Percentiles rank a stretch among this genome's conserved stretches.
Conservation (phyloP, 139 green algal species). For the Parachlorella kessleri region DNA sequence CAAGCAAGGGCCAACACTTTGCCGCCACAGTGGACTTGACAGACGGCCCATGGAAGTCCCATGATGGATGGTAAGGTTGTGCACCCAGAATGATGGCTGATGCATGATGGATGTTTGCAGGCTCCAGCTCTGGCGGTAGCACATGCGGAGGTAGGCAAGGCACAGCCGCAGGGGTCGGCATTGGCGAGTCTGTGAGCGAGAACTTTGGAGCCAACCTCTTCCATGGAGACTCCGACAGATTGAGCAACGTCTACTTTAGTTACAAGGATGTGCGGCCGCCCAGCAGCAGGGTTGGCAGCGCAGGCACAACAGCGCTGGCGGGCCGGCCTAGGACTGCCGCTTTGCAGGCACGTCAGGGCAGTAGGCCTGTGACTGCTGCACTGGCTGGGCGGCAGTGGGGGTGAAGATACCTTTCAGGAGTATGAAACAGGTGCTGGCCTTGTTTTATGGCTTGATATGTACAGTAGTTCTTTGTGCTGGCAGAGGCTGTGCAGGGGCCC, state of each 20-base stretch:
- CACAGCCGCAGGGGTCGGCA: background rate
- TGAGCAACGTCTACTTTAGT: conserved; percentile 14
- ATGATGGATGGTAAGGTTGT: background rate
- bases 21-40: background rate
- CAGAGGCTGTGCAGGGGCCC: no score
- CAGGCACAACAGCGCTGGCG: no score
- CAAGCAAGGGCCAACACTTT: no score
- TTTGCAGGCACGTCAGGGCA: background rate
- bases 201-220: background rate
- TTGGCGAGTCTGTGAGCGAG: background rate
- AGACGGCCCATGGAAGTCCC: background rate
- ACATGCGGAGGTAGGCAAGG: background rate
- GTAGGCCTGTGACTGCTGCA: background rate
- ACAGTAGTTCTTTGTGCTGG: no score
- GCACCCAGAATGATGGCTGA: no score
- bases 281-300: no score
- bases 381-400: no score
- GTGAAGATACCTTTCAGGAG: no score
- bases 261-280: no score
- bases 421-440: no score
- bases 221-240: conserved; percentile 1
- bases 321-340: background rate
- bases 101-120: background rate
- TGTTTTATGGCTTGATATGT: no score
- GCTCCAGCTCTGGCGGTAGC: background rate